A percentile compares a stretch with the other conserved stretches of the same genome.
phyloP scores from a whole-genome alignment of 371 early-diverging fungal genomes.

The Syncephalastrum contaminatum region DNA sequence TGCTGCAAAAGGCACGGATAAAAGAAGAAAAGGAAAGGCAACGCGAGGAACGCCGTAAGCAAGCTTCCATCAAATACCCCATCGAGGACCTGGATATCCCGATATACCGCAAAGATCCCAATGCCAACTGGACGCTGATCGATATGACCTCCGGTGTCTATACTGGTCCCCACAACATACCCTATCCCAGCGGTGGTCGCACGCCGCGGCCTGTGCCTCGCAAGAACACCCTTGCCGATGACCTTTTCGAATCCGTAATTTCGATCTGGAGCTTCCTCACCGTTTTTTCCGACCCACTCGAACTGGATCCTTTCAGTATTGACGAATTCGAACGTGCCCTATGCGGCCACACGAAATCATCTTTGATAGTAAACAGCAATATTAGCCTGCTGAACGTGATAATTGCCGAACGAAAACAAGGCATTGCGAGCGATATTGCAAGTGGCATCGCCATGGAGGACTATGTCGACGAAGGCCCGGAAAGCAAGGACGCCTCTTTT shows the following conservation, averaged over 20 bases:
- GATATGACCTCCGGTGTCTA: slow-evolving; percentile 40
- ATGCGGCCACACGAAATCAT: slow-evolving; percentile 24
- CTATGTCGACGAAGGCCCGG: slow-evolving; percentile 21
- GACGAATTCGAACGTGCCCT: slow-evolving; percentile 46
- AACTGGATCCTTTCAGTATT: slow-evolving; percentile 33
- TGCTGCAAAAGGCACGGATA: slow-evolving; percentile 32
- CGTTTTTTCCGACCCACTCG: slow-evolving; percentile 43
- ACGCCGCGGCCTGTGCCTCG: slow-evolving; percentile 32
- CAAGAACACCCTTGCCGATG: slow-evolving; percentile 21
- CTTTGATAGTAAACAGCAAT: slow-evolving; percentile 33
- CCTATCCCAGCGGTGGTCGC: slow-evolving; percentile 45
- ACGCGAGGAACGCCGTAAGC: slow-evolving; percentile 32
- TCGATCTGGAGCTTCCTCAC: slow-evolving; percentile 41
- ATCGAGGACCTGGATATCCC: slow-evolving; percentile 62
- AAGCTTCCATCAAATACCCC: slow-evolving; percentile 57
- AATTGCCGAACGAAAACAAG: slow-evolving; percentile 44
- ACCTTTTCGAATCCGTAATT: slow-evolving; percentile 33
- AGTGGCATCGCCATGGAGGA: slow-evolving; percentile 33
- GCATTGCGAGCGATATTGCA: slow-evolving; percentile 30
- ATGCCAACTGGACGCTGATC: slow-evolving; percentile 38
- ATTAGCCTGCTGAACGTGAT: slow-evolving; percentile 41
- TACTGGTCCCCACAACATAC: slow-evolving; percentile 20
- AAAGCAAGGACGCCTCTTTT: slow-evolving; percentile 12
- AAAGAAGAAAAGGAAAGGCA: slow-evolving; percentile 42
- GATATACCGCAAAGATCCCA: slow-evolving; percentile 50